Conservation (phyloP, 345 rosid species). For the Lepidium aucheri region DNA sequence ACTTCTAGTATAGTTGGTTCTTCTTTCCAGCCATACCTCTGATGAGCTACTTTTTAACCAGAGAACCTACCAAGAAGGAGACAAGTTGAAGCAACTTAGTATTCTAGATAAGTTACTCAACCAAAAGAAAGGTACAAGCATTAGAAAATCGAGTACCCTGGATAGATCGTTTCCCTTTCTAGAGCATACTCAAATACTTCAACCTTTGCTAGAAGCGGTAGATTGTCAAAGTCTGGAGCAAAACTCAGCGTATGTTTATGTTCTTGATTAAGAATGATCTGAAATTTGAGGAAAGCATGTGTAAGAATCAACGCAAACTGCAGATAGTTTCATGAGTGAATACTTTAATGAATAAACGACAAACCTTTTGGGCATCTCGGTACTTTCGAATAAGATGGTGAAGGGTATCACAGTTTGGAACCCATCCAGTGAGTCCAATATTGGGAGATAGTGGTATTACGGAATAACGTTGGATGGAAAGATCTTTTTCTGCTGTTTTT, state of each 20-base stretch:
- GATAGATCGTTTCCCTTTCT: constrained; percentile 85
- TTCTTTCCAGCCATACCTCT: constrained; percentile 97
- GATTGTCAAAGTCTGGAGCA: constrained; percentile 88
- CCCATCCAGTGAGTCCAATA: constrained; percentile 96
- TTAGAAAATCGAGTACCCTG: constrained; percentile 45
- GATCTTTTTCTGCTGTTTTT: constrained; percentile 84
- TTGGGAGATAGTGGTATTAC: constrained; percentile 95
- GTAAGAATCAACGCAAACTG: not conserved
- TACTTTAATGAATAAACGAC: constrained; percentile 18
- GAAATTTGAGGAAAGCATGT: constrained; percentile 27
- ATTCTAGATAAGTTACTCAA: constrained; percentile 3
- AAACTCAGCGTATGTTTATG: constrained; percentile 85
- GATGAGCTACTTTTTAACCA: constrained; percentile 99
- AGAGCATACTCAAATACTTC: constrained; percentile 92
- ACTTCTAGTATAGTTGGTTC: constrained; percentile 96
- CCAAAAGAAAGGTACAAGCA: not conserved
- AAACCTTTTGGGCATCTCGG: constrained; percentile 88
- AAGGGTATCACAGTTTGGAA: constrained; percentile 91
- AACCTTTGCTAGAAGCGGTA: constrained; percentile 85
- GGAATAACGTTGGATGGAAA: constrained; percentile 74
- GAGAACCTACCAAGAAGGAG: constrained; percentile 56
- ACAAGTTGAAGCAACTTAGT: not conserved
- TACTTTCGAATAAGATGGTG: constrained; percentile 89
- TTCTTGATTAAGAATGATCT: constrained; percentile 91
- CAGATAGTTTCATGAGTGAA: constrained; percentile 2